Conservation (phyloP, 257 asterid genomes). For the Solanum pennellii region DNA sequence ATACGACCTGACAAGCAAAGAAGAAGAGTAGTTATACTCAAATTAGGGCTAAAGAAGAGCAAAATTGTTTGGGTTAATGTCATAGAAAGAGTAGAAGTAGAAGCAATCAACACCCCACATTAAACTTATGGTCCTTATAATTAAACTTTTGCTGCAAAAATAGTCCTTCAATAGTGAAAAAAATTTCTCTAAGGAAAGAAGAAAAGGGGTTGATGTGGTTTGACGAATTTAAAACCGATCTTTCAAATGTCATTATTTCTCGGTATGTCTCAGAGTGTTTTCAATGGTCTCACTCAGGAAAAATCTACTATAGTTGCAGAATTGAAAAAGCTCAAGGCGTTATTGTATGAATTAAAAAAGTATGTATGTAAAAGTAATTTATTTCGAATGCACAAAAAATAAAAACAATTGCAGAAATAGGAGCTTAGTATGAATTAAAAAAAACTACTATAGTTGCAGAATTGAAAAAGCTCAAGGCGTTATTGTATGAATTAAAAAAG, state of each 20-base stretch:
- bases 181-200: not conserved
- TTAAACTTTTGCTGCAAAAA: not conserved
- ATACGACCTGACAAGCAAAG: not conserved
- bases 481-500: too few species aligned
- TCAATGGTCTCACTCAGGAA: not conserved
- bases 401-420: too few species aligned
- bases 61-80: not conserved
- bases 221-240: not conserved
- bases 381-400: not conserved
- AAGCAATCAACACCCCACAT: not conserved
- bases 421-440: too few species aligned
- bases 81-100: not conserved
- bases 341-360: not conserved
- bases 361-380: too few species aligned
- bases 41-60: not conserved
- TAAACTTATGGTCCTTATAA: not conserved
- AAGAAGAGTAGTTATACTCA: not conserved
- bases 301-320: too few species aligned
- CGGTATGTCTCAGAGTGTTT: not conserved
- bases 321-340: not conserved
- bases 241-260: not conserved
- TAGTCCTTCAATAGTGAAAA: not conserved
- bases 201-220: not conserved
- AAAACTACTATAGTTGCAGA: too few species aligned
- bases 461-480: too few species aligned